Percentiles rank a stretch among this genome's conserved stretches.
These are phyloP conservation scores for Elasticomyces elasticus DNA, from an alignment of 495 filamentous ascomycete species.

Conservation along the genomic window DNA sequence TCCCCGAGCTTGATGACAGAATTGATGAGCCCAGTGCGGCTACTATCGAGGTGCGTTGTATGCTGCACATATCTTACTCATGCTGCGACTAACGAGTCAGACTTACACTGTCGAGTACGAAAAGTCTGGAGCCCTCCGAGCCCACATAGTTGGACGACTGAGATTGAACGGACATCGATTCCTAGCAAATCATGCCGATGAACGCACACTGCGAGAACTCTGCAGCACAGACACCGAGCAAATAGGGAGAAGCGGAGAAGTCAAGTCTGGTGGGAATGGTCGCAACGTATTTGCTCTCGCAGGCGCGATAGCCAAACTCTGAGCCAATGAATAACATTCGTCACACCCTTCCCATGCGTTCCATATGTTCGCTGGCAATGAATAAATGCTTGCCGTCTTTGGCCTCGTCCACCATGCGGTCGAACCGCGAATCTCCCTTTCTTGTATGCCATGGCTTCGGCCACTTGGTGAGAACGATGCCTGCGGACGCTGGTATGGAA, in stretches of 20 bases:
- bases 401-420: no score
- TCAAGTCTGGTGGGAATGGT: slow-evolving; percentile 25
- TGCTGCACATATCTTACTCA: slow-evolving; percentile 1
- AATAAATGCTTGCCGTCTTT: no score
- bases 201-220: slow-evolving; percentile 30
- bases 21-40: slow-evolving; percentile 40
- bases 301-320: slow-evolving; percentile 23
- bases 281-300: slow-evolving; percentile 38
- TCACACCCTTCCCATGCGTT: no score
- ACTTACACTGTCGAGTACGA: slow-evolving; percentile 47
- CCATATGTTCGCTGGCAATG: no score
- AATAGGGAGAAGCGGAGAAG: slow-evolving; percentile 35
- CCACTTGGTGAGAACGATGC: no score
- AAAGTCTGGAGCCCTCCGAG: slow-evolving; percentile 37
- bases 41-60: slow-evolving; percentile 38
- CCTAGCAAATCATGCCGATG: slow-evolving; percentile 41
- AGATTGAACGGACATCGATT: slow-evolving; percentile 37
- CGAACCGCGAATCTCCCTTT: no score
- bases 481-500: no score
- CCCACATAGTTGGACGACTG: slow-evolving; percentile 42
- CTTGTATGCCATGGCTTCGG: no score
- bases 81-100: slow-evolving; percentile 42
- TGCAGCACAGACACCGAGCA: slow-evolving; percentile 25
- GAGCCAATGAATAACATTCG: no score
- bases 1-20: slow-evolving; percentile 30